Conservation (phyloP, 2,329 filamentous ascomycete species). For the Talaromyces sp. region DNA sequence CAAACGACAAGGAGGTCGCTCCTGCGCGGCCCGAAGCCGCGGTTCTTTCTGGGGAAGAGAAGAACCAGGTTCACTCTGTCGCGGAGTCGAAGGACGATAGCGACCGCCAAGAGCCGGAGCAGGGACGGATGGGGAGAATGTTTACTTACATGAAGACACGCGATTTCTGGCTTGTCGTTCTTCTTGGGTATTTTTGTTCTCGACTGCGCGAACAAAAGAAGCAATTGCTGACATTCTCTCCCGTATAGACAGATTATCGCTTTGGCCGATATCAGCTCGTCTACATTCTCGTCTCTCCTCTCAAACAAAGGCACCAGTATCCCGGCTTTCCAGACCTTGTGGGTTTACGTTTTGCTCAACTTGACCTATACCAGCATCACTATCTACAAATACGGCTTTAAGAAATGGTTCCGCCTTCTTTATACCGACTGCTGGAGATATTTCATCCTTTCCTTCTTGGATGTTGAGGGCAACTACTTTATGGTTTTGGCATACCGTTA, state of each 20-base stretch:
- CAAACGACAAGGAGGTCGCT: conserved; percentile 9
- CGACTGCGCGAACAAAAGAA: neutral
- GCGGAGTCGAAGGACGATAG: conserved; percentile 7
- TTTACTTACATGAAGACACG: conserved; percentile 17
- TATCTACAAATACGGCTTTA: conserved; percentile 73
- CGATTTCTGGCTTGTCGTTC: conserved; percentile 16
- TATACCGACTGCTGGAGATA: conserved; percentile 84
- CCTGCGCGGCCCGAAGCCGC: neutral
- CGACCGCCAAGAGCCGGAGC: conserved; percentile 12
- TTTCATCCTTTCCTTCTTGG: conserved; percentile 85
- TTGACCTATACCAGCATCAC: conserved; percentile 78
- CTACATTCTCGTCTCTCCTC: conserved; percentile 82
- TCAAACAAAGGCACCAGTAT: conserved; percentile 68
- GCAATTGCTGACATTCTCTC: neutral
- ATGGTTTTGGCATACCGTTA: conserved; percentile 90
- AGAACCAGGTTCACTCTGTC: conserved; percentile 7
- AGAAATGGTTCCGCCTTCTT: conserved; percentile 63
- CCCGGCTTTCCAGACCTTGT: conserved; percentile 91
- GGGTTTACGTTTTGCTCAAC: conserved; percentile 86
- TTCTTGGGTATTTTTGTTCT: conserved; percentile 11
- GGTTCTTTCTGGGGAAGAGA: conserved; percentile 6
- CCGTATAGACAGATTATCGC: conserved; percentile 67
- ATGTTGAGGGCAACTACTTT: conserved; percentile 98
- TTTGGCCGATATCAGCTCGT: conserved; percentile 86
- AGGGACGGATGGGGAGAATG: conserved; percentile 2